Base-by-base conservation (phyloP, 192 early-diverging fungal species). In the Backusella luteola region DNA sequence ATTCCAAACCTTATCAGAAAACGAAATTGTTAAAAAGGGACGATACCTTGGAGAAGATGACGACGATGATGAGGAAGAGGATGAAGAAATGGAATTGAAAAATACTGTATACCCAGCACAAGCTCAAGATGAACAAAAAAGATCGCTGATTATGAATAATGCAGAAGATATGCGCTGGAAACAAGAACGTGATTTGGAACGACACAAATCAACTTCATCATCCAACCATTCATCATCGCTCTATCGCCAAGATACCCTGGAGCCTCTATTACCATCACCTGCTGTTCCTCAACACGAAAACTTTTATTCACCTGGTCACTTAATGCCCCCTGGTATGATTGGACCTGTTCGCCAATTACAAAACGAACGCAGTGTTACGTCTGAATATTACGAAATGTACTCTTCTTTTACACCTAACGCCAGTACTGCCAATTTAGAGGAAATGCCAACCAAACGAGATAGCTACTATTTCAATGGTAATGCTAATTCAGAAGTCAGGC, bases 321-420 rank as follows among this genome's bases (percentile, higher is more conserved):
- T 59, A 29, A 34, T 36, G 14, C 19, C 15, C 8, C 29, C 56
- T 26, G 34, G 35, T 8, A 36, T 21, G n/a, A 6, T 42, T 21
- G 69, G 41, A 44, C 29, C 35, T 71, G 12, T 34, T 19, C 34
- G 35, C 29, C 53, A 34, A 32, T 36, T 32, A 34, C 72, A 73
- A 19, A 63, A 56, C 35, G 66, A 75, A 17, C 74, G 59, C 6
- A 75, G 67, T 67, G 34, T 75, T 46, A 75, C 74, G 11, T 75
- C 66, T n/a, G 74, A 75, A 11, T 46, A 66, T 67, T 34, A 34
- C 11, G 74, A 75, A 39, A 67, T 75, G 34, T 75, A 75, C n/a
- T 41, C 74, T 32, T 52, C 74, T 17, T 75, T 63, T 15, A 44
- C 38, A 1, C 74, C 74, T 9, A 38, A 74, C 6, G 73, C 52